Evolutionary conservation across 306 rosid genomes (phyloP).

Genomic region (Castanea sativa): DNA sequence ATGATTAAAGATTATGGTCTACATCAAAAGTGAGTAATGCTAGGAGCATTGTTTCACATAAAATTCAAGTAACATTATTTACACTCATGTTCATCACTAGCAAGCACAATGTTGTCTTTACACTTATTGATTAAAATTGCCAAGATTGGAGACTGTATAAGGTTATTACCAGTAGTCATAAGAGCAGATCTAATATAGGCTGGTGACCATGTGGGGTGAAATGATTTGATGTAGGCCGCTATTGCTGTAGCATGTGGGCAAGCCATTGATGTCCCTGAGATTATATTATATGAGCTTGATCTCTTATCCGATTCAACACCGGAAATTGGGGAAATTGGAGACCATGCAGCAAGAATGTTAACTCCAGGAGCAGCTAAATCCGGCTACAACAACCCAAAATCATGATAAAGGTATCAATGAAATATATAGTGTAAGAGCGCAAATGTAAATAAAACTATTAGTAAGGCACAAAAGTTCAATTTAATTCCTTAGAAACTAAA

Average conservation of each 20-base stretch:
- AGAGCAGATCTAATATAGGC: constrained; percentile 31
- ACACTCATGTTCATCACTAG: no score
- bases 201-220: constrained; percentile 39
- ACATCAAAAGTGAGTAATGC: no score
- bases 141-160: neutral
- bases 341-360: constrained; percentile 41
- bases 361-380: constrained; percentile 37
- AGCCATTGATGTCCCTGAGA: constrained; percentile 44
- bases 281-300: constrained; percentile 16
- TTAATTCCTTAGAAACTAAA: no score
- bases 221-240: constrained; percentile 33
- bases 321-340: constrained; percentile 20
- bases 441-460: no score
- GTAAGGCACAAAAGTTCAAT: no score
- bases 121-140: no score
- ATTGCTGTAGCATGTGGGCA: constrained; percentile 34
- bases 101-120: no score
- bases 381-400: neutral
- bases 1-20: neutral
- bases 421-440: neutral
- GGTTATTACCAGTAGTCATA: constrained; percentile 32
- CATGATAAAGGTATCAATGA: neutral
- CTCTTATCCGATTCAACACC: constrained; percentile 16
- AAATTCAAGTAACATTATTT: no score
- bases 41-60: no score